Evolutionary conservation across 345 rosid genomes (phyloP), one percentile per base, ranked within the genome.

Genomic region (Linum usitatissimum): DNA sequence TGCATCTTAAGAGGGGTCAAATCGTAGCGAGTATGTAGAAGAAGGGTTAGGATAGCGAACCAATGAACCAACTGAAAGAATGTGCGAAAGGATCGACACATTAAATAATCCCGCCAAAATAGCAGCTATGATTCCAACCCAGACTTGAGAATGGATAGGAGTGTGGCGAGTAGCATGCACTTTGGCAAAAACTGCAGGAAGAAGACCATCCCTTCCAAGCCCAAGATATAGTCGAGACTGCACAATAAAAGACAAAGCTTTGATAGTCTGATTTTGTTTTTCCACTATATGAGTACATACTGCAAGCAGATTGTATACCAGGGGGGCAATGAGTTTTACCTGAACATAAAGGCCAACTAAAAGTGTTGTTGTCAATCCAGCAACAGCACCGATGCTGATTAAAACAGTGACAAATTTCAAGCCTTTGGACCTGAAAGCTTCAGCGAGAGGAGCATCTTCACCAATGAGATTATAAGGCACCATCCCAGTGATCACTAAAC

Each of bases 311-410:
- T 61, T 58, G 65, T 36, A 56, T 39, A 48, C 9, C 6, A 59
- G 40, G 54, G 51, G 38, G 8, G 28, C n/a, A 49, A 64, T 68
- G 18, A 51, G 60, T 72, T 67, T 72, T 65, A 91, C 97, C 97
- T 87, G 97, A 81, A 93, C 99, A 78, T 90, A 93, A 62, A 93
- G 96, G 55, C 99, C 99, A 64, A 93, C 97, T 57, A 90, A 71
- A 64, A 90, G 96, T 56, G 96, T 82, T 10, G 96, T 93, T 13
- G 97, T 86, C 76, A 93, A 95, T 68, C 99, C 99, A 59, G 95
- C 96, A 68, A 90, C 95, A 64, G 99, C 99, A 68, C 91, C 97
- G 23, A 87, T 61, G 72, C 96, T 87, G 76, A 90, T 93, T 64
- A 93, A 74, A 70, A 88, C 7, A 9, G 96, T 84, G 68, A 84